Evolutionary conservation across 1,284 basidiomycete species (phyloP).

Genomic region (Naganishia albida): DNA sequence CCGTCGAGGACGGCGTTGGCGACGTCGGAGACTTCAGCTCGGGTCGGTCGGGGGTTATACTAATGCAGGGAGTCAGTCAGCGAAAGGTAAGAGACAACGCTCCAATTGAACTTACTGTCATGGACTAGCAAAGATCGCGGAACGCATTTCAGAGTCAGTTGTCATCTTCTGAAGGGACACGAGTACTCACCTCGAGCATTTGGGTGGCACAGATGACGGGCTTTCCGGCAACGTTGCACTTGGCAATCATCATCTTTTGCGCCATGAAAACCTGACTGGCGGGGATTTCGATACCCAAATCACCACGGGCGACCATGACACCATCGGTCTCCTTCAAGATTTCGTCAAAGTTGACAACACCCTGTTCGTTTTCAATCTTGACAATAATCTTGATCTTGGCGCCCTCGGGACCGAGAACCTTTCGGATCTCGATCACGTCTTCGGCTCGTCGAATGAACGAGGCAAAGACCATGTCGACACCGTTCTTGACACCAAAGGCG

Average conservation of each 20-base stretch:
- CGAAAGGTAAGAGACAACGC: not conserved
- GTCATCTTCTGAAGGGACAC: not conserved
- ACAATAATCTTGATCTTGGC: conserved; percentile 95
- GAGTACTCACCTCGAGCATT: conserved; percentile 84
- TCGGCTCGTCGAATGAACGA: conserved; percentile 93
- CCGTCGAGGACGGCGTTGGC: conserved; percentile 97
- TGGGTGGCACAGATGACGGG: conserved; percentile 99
- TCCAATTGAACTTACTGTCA: conserved; percentile 70
- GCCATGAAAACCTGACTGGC: conserved; percentile 96
- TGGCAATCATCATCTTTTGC: conserved; percentile 99
- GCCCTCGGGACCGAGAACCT: conserved; percentile 86
- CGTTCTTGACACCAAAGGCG: conserved; percentile 92
- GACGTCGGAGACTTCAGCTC: conserved; percentile 95
- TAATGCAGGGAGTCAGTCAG: conserved; percentile 44
- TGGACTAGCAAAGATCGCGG: conserved; percentile 62
- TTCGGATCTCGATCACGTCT: conserved; percentile 87
- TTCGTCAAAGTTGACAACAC: conserved; percentile 96
- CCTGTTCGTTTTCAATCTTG: conserved; percentile 98
- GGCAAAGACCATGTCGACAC: conserved; percentile 98
- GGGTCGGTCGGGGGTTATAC: conserved; percentile 95
- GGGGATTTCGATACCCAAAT: conserved; percentile 97
- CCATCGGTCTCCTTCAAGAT: conserved; percentile 89
- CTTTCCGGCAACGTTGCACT: conserved; percentile 95
- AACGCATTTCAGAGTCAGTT: not conserved
- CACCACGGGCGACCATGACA: conserved; percentile 98